Base-by-base conservation (phyloP, 768 basidiomycete species). In the Tylopilus sp. region DNA sequence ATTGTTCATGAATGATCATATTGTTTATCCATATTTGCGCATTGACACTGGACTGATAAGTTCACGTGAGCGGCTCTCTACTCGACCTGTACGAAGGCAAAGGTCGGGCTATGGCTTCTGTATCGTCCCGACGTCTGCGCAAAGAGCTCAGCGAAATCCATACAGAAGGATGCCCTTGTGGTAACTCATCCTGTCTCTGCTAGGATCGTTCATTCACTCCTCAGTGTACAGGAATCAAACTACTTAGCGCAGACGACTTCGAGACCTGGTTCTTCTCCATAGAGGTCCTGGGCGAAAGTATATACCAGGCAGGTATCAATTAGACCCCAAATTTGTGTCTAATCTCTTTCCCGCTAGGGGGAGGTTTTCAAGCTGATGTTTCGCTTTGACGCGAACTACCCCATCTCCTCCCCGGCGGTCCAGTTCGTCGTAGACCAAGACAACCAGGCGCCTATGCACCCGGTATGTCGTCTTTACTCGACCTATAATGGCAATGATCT, bases 401-500 rank as follows among this genome's bases (percentile, higher is more conserved):
- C 92, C 0, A 94, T 95, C 59, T 86, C 88, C 11, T 82, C 89
- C 2, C 92, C 91, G 12, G 88, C 89, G 17, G 92, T 95, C 18
- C 86, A 88, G 60, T 95, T 94, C 63, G 81, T 91, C 36, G 81
- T 86, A 15, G 78, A 79, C 44, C 77, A 83, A 44, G 75, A 75
- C 33, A 75, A 75, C 56, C 72, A 83, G 61, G 77, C 88, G n/a
- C 91, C 90, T 11, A 63, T 84, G 20, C 91, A 93, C 62, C 91
- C 89, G 17, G 88, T 91, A 66, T 56, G 85, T 76, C 25, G 26
- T 10, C 35, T 31, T 22, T 12, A 51, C 31, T 44, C 13, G 35
- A 33, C 23, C n/a, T 28, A 42, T 42, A 33, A 28, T 47, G 33
- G 6, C 7, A 40, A 46, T 49, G 46, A 56, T 50, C 43, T 30